Percentiles rank a stretch among this genome's conserved stretches.
phyloP scores from a whole-genome alignment of 192 early-diverging fungal species.

The Diversispora epigaea region DNA sequence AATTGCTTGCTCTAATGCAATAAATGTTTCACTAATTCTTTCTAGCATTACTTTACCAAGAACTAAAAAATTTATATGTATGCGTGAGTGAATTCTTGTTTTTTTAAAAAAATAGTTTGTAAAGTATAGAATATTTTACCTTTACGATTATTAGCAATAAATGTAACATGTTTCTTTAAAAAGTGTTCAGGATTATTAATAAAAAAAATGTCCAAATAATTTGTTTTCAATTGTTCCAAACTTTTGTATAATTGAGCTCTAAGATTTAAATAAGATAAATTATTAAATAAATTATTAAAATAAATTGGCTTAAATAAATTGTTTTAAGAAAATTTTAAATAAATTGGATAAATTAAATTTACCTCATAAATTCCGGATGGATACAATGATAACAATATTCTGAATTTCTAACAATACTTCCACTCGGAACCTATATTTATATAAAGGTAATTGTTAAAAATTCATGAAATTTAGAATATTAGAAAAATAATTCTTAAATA shows the following conservation, averaged over 20 bases:
- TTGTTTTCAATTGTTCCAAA: conserved; percentile 36
- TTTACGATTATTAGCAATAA: conserved; percentile 35
- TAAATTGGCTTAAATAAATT: neutral
- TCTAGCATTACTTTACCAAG: conserved; percentile 31
- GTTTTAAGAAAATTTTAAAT: too few species aligned
- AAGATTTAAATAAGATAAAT: neutral
- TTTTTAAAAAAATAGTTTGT: too few species aligned
- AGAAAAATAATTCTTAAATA: neutral
- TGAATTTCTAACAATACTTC: conserved; percentile 39
- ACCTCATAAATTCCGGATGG: conserved; percentile 48
- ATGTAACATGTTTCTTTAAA: conserved; percentile 39
- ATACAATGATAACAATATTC: conserved; percentile 42
- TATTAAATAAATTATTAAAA: neutral
- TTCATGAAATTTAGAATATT: too few species aligned
- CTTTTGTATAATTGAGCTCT: conserved; percentile 43
- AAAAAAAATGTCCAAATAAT: conserved; percentile 41
- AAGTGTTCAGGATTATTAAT: conserved; percentile 47
- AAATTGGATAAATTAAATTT: neutral
- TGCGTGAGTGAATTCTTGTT: neutral
- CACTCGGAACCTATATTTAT: conserved; percentile 34
- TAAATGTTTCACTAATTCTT: conserved; percentile 35
- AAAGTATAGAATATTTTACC: conserved; percentile 20
- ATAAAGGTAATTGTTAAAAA: neutral
- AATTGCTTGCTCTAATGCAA: conserved; percentile 42
- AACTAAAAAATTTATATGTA: neutral